Percentiles rank a stretch among this genome's conserved stretches.
Conservation (phyloP, 805 yeast genomes). For the Zygoascus ofunaensis region DNA sequence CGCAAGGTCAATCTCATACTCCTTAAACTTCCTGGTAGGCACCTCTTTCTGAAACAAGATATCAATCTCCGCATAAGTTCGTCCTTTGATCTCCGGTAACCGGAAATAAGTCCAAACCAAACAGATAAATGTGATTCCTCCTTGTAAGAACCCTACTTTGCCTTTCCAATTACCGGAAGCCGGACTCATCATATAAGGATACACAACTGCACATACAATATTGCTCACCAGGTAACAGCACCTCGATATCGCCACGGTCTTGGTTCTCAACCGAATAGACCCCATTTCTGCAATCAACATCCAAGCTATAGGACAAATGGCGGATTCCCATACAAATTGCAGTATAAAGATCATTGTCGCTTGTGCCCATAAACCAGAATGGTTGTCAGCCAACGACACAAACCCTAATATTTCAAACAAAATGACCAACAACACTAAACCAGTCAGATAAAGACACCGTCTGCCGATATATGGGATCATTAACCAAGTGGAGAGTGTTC, state of each 20-base stretch:
- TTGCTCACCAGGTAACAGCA: constrained; percentile 14
- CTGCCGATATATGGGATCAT: constrained; percentile 14
- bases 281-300: constrained; percentile 36
- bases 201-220: constrained; percentile 14
- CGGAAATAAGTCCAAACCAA: constrained; percentile 41
- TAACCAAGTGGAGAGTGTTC: constrained; percentile 26
- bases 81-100: constrained; percentile 50
- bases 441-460: constrained; percentile 20
- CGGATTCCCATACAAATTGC: too few species aligned
- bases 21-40: constrained; percentile 23
- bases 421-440: constrained; percentile 29
- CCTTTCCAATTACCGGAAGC: constrained; percentile 13
- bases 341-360: constrained; percentile 36
- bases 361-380: constrained; percentile 38
- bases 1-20: constrained; percentile 11
- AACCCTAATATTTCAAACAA: constrained; percentile 34
- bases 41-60: constrained; percentile 35
- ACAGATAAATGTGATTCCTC: constrained; percentile 32
- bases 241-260: constrained; percentile 28
- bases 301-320: constrained; percentile 37
- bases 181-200: constrained; percentile 44
- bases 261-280: constrained; percentile 34
- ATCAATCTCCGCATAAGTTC: constrained; percentile 54
- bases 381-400: constrained; percentile 5
- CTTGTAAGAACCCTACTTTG: constrained; percentile 8